Evolutionary conservation across 345 rosid genomes (phyloP), one percentile per base, ranked within the genome.

Genomic region (Erodium maritimum): DNA sequence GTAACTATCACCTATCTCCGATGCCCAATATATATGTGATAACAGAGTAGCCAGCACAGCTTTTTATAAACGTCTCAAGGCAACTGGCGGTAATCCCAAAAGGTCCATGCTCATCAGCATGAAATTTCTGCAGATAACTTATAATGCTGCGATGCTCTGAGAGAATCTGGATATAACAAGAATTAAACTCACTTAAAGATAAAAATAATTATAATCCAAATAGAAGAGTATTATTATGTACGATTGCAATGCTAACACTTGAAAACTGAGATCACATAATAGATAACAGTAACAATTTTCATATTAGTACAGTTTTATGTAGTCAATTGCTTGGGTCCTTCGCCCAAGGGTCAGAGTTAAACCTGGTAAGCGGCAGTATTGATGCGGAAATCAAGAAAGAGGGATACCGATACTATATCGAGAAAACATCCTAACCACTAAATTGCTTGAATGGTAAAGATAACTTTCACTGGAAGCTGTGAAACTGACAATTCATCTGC

Each of bases 41-140:
- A 65, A 89, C 99, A 54, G 97, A 93, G 78, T 93, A 87, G 63
- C 97, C 97, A 17, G 99, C 99, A 68, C 99, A 93, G 67, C 97
- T 93, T 75, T 89, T 93, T 64, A 93, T 93, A 61, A 93, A 93
- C 37, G 99, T 93, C 62, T 89, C 97, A 10, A 87, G 99, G 69
- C 99, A 93, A 56, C 84, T 75, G 42, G 97, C 88, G 34, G 97
- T 93, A 66, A 93, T 85, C 62, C 99, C 97, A 45, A 89, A 93
- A 56, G 96, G 96, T 8, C 88, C 97, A 55, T 87, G 94, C 45
- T 93, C 99, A 77, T 93, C 97, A 53, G 90, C 87, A 76, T 89
- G 99, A 70, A 93, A 89, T 80, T 89, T 89, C 75, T 89, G 97
- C 65, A 93, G 79, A 72, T 87, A 85, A 70, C 91, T 93, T 74